Conservation (phyloP, 495 filamentous ascomycete genomes). For the Pseudoneurospora amorphoporcata region DNA sequence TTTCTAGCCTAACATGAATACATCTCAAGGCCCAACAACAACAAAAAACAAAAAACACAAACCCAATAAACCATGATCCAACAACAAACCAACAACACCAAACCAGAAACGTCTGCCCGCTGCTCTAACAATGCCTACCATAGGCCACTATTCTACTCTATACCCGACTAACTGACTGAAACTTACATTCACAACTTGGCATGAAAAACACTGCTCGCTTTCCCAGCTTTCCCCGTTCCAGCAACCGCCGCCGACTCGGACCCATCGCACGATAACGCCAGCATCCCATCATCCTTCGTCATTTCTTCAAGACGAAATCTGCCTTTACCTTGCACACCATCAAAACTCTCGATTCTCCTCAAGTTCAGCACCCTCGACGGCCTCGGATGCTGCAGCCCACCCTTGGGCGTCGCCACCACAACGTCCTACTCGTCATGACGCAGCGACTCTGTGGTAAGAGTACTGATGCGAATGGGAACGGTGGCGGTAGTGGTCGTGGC, state of each 20-base stretch:
- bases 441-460: background rate
- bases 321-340: conserved; percentile 1
- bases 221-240: background rate
- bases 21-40: too few species aligned
- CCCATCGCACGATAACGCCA: background rate
- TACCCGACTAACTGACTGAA: background rate
- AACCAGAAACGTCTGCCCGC: background rate
- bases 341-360: conserved; percentile 22
- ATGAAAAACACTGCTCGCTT: background rate
- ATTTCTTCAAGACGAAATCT: conserved; percentile 2
- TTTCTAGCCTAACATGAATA: background rate
- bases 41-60: too few species aligned
- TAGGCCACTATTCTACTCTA: background rate
- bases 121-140: background rate
- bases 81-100: background rate
- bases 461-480: background rate
- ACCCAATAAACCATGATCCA: background rate
- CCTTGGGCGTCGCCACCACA: conserved; percentile 16
- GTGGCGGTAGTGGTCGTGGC: too few species aligned
- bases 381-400: conserved; percentile 23
- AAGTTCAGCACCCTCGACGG: conserved; percentile 23
- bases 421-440: conserved; percentile 6
- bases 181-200: background rate
- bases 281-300: conserved; percentile 4
- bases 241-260: background rate